Percentiles rank a stretch among this genome's conserved stretches.
These are phyloP conservation scores for Lecanoromycetidae sp. DNA, from an alignment of 2,329 filamentous ascomycete genomes.

Conservation along the genomic window DNA sequence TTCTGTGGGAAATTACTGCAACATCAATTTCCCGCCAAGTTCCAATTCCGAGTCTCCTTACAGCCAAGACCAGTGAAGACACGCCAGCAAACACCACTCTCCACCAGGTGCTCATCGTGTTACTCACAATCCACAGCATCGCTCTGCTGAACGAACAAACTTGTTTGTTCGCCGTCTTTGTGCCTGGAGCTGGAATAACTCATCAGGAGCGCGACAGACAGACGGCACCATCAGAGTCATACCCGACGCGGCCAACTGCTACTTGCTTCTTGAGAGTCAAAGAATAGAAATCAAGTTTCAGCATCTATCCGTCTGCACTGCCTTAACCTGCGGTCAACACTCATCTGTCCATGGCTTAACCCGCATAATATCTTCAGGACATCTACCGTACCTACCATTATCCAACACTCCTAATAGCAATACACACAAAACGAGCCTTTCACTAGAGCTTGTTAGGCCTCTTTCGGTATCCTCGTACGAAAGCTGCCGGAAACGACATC, in stretches of 20 bases:
- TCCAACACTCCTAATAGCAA: background rate
- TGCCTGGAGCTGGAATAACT: background rate
- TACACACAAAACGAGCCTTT: constrained; percentile 1
- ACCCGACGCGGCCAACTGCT: background rate
- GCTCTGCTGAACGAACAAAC: background rate
- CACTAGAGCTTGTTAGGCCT: no score
- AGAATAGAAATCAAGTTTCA: background rate
- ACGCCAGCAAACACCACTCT: no score
- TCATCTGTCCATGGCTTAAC: constrained; percentile 2
- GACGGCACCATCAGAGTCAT: background rate
- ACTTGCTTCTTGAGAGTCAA: background rate
- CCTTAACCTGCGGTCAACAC: background rate
- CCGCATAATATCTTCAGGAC: constrained; percentile 4
- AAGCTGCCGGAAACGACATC: no score
- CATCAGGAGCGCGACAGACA: background rate
- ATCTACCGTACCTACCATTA: background rate
- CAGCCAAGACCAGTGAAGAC: no score
- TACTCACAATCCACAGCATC: background rate
- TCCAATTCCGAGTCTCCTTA: no score
- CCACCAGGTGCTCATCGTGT: background rate
- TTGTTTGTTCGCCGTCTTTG: background rate
- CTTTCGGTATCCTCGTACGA: no score
- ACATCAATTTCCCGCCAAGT: no score
- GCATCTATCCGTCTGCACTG: background rate
- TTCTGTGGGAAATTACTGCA: no score